These are phyloP conservation scores for Penicillium sp. DNA, from an alignment of 2,329 filamentous ascomycete genomes.

Conservation along the genomic window DNA sequence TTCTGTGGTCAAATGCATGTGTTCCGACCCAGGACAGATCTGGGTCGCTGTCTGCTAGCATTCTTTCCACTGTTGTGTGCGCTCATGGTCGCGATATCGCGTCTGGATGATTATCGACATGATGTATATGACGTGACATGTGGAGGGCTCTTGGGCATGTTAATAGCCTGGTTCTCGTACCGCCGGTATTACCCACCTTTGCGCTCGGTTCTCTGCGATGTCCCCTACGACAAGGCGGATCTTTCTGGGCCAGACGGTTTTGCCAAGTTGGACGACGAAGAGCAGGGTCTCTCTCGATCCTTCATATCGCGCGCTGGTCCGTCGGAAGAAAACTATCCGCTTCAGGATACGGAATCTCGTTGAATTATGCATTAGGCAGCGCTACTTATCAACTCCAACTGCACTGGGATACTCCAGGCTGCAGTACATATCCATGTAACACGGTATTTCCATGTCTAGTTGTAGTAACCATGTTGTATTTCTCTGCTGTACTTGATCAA, in stretches of 20 bases:
- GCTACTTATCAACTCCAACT: neutral
- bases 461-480: no score
- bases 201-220: slow-evolving; percentile 52
- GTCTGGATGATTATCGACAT: slow-evolving; percentile 66
- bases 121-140: slow-evolving; percentile 64
- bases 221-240: slow-evolving; percentile 48
- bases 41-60: slow-evolving; percentile 57
- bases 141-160: slow-evolving; percentile 57
- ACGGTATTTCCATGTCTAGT: no score
- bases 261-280: slow-evolving; percentile 37
- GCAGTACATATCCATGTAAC: no score
- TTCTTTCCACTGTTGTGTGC: slow-evolving; percentile 60
- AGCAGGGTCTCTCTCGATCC: slow-evolving; percentile 23
- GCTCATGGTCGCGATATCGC: slow-evolving; percentile 61
- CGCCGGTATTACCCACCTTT: slow-evolving; percentile 62
- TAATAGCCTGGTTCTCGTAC: slow-evolving; percentile 61
- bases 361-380: neutral
- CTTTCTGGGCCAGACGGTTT: slow-evolving; percentile 28
- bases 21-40: slow-evolving; percentile 59
- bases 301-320: slow-evolving; percentile 14
- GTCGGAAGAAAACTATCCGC: slow-evolving; percentile 27
- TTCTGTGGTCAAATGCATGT: slow-evolving; percentile 60
- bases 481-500: no score
- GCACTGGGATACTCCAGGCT: no score
- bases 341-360: slow-evolving; percentile 22